Percentiles rank a stretch among this genome's conserved stretches.
Evolutionary conservation across 208 protist species (phyloP).

Genomic region (Zelonia costaricensis): DNA sequence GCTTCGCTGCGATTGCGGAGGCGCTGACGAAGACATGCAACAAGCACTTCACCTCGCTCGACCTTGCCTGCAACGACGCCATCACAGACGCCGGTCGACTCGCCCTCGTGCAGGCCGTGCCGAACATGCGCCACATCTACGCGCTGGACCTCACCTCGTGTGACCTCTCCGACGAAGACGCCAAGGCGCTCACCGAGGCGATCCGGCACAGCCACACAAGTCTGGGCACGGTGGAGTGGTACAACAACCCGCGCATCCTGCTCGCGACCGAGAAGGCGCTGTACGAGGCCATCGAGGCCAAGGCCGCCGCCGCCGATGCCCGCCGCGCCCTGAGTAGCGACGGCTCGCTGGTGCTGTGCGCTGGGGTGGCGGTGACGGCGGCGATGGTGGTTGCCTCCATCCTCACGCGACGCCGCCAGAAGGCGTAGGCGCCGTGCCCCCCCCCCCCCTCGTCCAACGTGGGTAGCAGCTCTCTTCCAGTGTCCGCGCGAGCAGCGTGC

Average conservation of each 20-base stretch:
- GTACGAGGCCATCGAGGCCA: conserved; percentile 49
- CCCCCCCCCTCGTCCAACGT: no score
- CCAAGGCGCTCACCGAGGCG: conserved; percentile 39
- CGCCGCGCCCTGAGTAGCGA: conserved; percentile 10
- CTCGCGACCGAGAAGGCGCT: conserved; percentile 61
- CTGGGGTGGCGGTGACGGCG: conserved; percentile 16
- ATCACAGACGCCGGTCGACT: conserved; percentile 56
- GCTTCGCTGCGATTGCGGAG: conserved; percentile 71
- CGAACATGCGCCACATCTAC: conserved; percentile 44
- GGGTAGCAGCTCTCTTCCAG: no score
- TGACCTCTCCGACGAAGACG: conserved; percentile 72
- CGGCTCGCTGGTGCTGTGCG: conserved; percentile 17
- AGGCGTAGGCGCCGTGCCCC: no score
- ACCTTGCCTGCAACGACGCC: conserved; percentile 73
- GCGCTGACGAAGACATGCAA: conserved; percentile 61
- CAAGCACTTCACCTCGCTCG: conserved; percentile 46
- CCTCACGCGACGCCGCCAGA: conserved; percentile 17
- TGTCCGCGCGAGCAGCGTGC: no score
- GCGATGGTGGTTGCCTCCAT: conserved; percentile 30
- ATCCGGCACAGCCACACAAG: conserved; percentile 46
- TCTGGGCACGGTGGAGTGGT: conserved; percentile 72
- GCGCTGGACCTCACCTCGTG: conserved; percentile 79
- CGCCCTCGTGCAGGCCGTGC: conserved; percentile 42
- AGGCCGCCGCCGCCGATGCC: conserved; percentile 24
- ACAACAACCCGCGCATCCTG: conserved; percentile 81